Evolutionary conservation across 345 rosid genomes (phyloP).

Genomic region (Eucalyptus cloeziana): DNA sequence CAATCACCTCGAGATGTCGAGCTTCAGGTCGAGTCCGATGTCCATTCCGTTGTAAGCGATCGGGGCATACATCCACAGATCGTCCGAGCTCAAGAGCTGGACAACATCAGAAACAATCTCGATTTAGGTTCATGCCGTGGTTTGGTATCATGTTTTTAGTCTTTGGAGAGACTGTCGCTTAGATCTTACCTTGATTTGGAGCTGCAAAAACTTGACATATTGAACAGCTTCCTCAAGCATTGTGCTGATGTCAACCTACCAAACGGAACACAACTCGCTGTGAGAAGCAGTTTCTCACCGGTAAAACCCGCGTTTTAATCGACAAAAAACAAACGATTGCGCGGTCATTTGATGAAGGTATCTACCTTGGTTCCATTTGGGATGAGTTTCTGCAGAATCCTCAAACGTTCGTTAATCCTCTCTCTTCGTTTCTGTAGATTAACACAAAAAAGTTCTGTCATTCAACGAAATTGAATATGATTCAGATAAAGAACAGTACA

Average conservation of each 20-base stretch:
- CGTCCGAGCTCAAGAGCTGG: slow-evolving; percentile 80
- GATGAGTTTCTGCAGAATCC: slow-evolving; percentile 61
- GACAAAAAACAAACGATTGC: background rate
- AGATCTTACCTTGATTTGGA: slow-evolving; percentile 64
- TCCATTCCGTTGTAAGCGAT: slow-evolving; percentile 79
- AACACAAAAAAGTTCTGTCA: background rate
- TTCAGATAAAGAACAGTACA: background rate
- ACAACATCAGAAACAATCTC: background rate
- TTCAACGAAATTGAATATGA: background rate
- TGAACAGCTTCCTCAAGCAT: slow-evolving; percentile 92
- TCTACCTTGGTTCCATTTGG: slow-evolving; percentile 88
- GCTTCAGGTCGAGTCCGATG: slow-evolving; percentile 48
- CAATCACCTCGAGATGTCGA: slow-evolving; percentile 4
- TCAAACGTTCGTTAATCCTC: slow-evolving; percentile 67
- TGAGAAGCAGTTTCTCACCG: background rate
- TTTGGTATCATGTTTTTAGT: background rate
- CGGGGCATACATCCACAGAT: slow-evolving; percentile 89
- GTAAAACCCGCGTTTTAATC: background rate
- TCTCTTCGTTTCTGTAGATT: slow-evolving; percentile 74
- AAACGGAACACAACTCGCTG: background rate
- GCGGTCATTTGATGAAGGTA: background rate
- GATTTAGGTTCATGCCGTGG: background rate
- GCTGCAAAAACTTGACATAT: slow-evolving; percentile 76
- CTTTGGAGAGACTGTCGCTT: background rate
- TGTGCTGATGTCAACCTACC: slow-evolving; percentile 76